Evolutionary conservation across 169 alveolate species (phyloP), one percentile per base, ranked within the genome.

Genomic region (Plasmodium yoelii): DNA sequence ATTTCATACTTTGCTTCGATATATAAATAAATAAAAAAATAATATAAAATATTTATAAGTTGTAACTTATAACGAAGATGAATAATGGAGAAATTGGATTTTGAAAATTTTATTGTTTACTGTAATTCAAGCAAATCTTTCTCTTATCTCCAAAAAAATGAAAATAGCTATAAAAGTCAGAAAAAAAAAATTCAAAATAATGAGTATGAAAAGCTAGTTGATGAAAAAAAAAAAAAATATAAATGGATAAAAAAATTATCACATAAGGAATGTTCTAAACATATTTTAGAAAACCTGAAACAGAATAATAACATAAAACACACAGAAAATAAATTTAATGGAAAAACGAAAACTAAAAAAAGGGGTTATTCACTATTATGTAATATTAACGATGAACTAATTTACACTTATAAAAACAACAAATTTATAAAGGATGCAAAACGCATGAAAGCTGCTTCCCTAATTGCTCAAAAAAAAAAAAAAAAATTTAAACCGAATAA

Each of bases 161-260:
- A 6, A 12, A 9, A 65, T 55, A 42, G 6, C 42, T 24, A 64
- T 34, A 46, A 46, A 46, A 67, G 46, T 46, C 51, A 28, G 18
- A n/a, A 46, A 15, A 15, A 24, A 57, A 57, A 18, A 12, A 7
- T 7, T 6, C 55, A 22, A 15, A 22, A 65, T 39, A 80, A 80
- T 67, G 80, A 80, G 22, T 80, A 80, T 57, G 82, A 80, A 67
- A 63, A 57, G 60, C 10, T 24, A 34, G 73, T 56, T 63, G 15
- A 53, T 12, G 51, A 51, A 56, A 80, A 80, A 47, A 57, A 15
- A 1, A 46, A 64, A 55, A 80, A 59, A 15, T 80, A 80, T 34
- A 67, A 80, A 65, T 80, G 89, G 89, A 39, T 56, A 65, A 63
- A 80, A 65, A 65, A 80, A 34, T 80, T 80, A 49, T 65, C 89